Conservation (phyloP, 2,329 filamentous ascomycete genomes). For the Fonsecaea multimorphosa region DNA sequence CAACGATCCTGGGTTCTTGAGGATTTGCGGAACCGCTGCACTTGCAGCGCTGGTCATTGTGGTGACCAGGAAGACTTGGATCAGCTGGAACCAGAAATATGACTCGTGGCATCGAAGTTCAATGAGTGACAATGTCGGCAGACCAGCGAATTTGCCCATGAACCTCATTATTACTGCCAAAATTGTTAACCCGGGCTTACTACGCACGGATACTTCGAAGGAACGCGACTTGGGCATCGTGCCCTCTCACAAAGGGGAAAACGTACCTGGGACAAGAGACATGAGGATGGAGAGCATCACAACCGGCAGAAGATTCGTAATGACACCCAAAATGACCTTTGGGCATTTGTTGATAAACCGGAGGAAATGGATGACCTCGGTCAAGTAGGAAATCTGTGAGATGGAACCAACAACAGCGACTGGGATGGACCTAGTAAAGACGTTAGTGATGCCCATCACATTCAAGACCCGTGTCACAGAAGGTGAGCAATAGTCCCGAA, state of each 20-base stretch:
- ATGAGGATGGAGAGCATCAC: constrained; percentile 82
- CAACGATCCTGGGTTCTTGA: constrained; percentile 65
- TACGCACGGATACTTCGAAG: background rate
- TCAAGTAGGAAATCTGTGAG: constrained; percentile 79
- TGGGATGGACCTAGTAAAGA: constrained; percentile 58
- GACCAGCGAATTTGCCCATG: constrained; percentile 77
- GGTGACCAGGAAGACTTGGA: constrained; percentile 89
- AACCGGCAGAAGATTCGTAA: constrained; percentile 83
- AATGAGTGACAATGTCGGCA: constrained; percentile 74
- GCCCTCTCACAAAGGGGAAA: background rate
- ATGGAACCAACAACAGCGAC: constrained; percentile 82
- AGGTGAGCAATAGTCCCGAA: background rate
- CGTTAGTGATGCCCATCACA: background rate
- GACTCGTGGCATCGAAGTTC: constrained; percentile 90
- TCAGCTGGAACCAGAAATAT: constrained; percentile 77
- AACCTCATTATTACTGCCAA: constrained; percentile 71
- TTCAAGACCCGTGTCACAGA: background rate
- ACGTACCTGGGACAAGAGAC: constrained; percentile 71
- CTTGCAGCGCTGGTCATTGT: constrained; percentile 83
- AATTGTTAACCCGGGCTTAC: background rate
- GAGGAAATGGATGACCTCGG: constrained; percentile 67
- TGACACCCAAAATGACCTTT: constrained; percentile 72
- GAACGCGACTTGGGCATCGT: background rate
- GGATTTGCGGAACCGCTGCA: constrained; percentile 68
- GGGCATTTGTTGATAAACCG: constrained; percentile 77